These are phyloP conservation scores for Xylaria sp. DNA, from an alignment of 2,329 filamentous ascomycete genomes.

Conservation along the genomic window DNA sequence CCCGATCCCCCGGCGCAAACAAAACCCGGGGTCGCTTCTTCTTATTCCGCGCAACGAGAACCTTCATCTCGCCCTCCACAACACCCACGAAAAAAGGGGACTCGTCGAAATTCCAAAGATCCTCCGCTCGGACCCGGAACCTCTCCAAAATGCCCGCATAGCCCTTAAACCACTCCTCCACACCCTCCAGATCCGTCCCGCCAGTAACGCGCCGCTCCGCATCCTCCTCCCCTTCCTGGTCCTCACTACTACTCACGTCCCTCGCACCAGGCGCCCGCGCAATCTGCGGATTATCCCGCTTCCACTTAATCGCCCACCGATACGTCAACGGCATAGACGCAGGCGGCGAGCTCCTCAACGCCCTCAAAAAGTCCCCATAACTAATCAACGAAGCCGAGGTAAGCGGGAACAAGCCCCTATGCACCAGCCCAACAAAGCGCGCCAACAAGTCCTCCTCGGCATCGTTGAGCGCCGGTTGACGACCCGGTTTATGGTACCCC, in stretches of 20 bases:
- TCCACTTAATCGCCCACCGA: background rate
- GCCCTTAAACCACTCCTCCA: background rate
- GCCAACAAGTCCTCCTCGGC: background rate
- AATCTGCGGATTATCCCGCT: background rate
- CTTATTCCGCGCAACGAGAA: background rate
- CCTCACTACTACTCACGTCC: no score
- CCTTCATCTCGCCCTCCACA: background rate
- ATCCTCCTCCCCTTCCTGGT: no score
- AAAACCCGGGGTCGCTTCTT: background rate
- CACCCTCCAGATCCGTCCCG: background rate
- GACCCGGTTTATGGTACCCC: background rate
- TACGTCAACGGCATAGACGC: background rate
- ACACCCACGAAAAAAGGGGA: background rate
- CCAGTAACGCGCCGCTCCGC: no score
- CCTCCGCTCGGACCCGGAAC: background rate
- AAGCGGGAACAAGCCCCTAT: background rate
- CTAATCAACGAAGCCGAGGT: background rate
- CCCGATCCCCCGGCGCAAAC: background rate
- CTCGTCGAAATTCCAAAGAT: background rate
- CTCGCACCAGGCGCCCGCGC: background rate
- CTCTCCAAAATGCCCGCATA: background rate
- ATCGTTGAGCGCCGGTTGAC: background rate
- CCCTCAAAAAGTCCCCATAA: background rate
- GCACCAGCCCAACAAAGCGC: background rate
- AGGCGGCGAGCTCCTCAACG: no score